Evolutionary conservation across 2,329 filamentous ascomycete genomes (phyloP), one percentile per base, ranked within the genome.

Genomic region (Dactylellina parvicollis): DNA sequence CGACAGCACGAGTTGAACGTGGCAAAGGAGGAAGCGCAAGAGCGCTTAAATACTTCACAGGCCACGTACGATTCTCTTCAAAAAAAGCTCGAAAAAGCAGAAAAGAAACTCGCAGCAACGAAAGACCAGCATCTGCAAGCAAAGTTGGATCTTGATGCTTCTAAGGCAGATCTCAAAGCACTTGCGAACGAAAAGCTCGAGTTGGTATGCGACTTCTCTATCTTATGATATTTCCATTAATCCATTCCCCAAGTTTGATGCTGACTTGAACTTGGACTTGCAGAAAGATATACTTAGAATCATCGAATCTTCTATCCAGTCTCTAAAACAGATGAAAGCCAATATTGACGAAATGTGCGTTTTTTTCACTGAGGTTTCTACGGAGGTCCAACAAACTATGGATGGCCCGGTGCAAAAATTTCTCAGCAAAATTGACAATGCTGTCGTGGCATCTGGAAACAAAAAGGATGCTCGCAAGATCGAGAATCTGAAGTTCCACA

Each of bases 1-100:
- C 47, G 60, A 5, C 60, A 56, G n/a, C 26, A 65, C 34, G 60
- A 65, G 26, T 38, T 65, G 3, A 65, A 65, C n/a, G 60, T 65
- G 7, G 60, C 60, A 12, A 65, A 47, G 38, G 60, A 56, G 20
- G 60, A 65, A 20, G 60, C 60, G 1, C 49, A 65, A 12, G 40
- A 49, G 12, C 60, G 60, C 20, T 14, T 65, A 12, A 56, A 55
- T 12, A 65, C 60, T 20, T 34, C 60, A 14, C 60, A 65, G n/a
- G 32, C 61, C n/a, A 66, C 61, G 2, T 57, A 57, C 30, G 61
- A 66, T 12, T 22, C 28, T 28, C 28, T 57, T 16, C 50, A 57
- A 32, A 42, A 38, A 24, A 57, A 66, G 12, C 26, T 66, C 14
- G 40, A 66, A 34, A 5, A 10, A 3, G 52, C 52, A 14, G 46